Percentiles rank a stretch among this genome's conserved stretches.
phyloP scores from a whole-genome alignment of 176 grass and related monocot genomes.

The Lolium multiflorum region DNA sequence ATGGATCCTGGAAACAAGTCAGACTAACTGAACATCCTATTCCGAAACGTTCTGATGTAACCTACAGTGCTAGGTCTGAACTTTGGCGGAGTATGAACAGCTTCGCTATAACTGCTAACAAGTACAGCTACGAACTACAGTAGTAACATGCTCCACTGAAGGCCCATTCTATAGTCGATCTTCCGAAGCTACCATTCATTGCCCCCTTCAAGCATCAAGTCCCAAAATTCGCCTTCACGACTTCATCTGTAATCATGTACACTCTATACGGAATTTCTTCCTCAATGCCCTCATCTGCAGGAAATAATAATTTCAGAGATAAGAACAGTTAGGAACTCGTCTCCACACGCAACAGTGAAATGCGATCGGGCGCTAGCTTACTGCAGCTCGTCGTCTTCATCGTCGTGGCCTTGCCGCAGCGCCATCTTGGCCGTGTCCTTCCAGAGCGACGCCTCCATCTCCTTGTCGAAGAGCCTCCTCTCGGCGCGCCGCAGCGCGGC shows the following conservation, averaged over 20 bases:
- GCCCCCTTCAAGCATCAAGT: too few species aligned
- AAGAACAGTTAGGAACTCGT: not conserved
- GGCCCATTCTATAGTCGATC: not conserved
- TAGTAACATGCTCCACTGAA: not conserved
- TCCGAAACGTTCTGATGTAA: not conserved
- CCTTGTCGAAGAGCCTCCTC: slow-evolving; percentile 54
- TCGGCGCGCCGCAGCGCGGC: slow-evolving; percentile 42
- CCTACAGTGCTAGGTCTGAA: not conserved
- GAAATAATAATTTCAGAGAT: not conserved
- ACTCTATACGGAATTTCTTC: too few species aligned
- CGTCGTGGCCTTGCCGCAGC: slow-evolving; percentile 12
- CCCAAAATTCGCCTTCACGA: too few species aligned
- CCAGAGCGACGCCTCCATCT: slow-evolving; percentile 53
- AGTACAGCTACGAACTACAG: not conserved
- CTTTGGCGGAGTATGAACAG: slow-evolving; percentile 18
- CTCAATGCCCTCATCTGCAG: not conserved
- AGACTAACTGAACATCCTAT: not conserved
- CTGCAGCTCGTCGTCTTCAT: not conserved
- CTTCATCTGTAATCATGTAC: too few species aligned
- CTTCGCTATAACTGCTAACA: not conserved
- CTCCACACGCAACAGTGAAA: not conserved
- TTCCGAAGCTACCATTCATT: too few species aligned
- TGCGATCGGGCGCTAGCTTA: not conserved
- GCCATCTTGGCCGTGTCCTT: slow-evolving; percentile 54
- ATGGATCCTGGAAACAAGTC: not conserved